Percentiles rank a stretch among this genome's conserved stretches.
phyloP scores from a whole-genome alignment of 345 rosid species.

The Combretum micranthum region DNA sequence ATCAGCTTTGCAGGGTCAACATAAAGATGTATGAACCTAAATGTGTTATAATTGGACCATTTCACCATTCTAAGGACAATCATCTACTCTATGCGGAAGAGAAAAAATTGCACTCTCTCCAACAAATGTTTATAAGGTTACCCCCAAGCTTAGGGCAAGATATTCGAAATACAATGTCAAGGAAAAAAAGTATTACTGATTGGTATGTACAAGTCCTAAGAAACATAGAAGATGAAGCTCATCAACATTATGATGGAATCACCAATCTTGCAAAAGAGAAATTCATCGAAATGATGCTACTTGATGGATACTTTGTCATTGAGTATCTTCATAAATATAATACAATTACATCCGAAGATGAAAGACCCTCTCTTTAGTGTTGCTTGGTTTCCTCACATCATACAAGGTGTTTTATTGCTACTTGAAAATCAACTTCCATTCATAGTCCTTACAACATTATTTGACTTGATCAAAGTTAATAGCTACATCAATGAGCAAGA shows the following conservation, averaged over 20 bases:
- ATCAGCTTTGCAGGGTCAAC: background rate
- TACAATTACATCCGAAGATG: background rate
- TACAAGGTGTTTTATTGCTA: conserved; percentile 1
- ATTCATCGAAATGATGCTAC: conserved; percentile 23
- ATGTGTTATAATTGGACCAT: conserved; percentile 6
- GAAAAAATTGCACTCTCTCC: conserved; percentile 7
- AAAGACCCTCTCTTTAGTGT: background rate
- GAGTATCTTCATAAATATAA: conserved; percentile 6
- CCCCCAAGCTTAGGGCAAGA: no score
- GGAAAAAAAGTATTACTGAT: background rate
- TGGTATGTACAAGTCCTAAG: background rate
- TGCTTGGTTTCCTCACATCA: background rate
- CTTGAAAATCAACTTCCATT: conserved; percentile 19
- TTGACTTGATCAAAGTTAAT: background rate
- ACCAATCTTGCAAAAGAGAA: background rate
- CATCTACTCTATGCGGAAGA: conserved; percentile 9
- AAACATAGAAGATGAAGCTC: conserved; percentile 20
- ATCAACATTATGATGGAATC: conserved; percentile 9
- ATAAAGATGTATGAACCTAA: conserved; percentile 4
- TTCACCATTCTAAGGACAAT: conserved; percentile 1
- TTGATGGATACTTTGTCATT: conserved; percentile 21
- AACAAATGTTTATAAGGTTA: background rate
- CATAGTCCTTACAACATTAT: conserved; percentile 6
- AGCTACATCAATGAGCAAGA: no score
- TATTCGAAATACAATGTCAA: no score